Conservation (phyloP, 768 basidiomycete species). For the Amanita fuliginea region DNA sequence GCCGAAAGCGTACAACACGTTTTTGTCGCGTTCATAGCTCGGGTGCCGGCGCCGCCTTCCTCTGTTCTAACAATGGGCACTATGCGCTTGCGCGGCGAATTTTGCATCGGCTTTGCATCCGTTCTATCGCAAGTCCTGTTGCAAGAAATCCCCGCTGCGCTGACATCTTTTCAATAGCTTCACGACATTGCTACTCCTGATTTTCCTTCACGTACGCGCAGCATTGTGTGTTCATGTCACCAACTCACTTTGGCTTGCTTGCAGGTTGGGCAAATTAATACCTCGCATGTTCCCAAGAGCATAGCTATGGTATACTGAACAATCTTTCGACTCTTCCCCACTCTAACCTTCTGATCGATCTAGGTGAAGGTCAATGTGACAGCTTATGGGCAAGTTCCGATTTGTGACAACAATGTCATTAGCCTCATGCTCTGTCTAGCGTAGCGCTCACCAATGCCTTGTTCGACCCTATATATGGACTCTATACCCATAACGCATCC, state of each 20-base stretch:
- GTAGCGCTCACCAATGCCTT: slow-evolving; percentile 37
- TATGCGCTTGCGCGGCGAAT: slow-evolving; percentile 54
- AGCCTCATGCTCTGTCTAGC: slow-evolving; percentile 20
- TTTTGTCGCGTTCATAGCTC: slow-evolving; percentile 3
- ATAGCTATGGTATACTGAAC: slow-evolving; percentile 59
- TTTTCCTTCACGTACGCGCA: slow-evolving; percentile 67
- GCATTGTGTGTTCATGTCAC: slow-evolving; percentile 5
- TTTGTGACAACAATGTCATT: neutral
- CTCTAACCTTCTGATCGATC: slow-evolving; percentile 3
- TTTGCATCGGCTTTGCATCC: slow-evolving; percentile 64
- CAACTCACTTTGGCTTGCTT: slow-evolving; percentile 16
- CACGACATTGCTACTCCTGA: slow-evolving; percentile 51
- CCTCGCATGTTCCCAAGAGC: slow-evolving; percentile 56
- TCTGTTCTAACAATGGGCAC: slow-evolving; percentile 13
- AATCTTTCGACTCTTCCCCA: neutral
- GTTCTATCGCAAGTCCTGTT: slow-evolving; percentile 51
- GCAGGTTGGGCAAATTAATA: slow-evolving; percentile 78
- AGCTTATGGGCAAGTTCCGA: slow-evolving; percentile 48
- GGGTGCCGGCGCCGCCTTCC: slow-evolving; percentile 12
- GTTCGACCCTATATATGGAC: slow-evolving; percentile 44
- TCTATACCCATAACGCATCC: slow-evolving; percentile 59
- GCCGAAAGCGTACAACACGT: slow-evolving; percentile 4
- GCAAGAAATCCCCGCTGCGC: slow-evolving; percentile 6
- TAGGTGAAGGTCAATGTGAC: slow-evolving; percentile 65
- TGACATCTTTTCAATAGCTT: slow-evolving; percentile 19